phyloP scores from a whole-genome alignment of 768 basidiomycete species.

The Pisolithus marmoratus region DNA sequence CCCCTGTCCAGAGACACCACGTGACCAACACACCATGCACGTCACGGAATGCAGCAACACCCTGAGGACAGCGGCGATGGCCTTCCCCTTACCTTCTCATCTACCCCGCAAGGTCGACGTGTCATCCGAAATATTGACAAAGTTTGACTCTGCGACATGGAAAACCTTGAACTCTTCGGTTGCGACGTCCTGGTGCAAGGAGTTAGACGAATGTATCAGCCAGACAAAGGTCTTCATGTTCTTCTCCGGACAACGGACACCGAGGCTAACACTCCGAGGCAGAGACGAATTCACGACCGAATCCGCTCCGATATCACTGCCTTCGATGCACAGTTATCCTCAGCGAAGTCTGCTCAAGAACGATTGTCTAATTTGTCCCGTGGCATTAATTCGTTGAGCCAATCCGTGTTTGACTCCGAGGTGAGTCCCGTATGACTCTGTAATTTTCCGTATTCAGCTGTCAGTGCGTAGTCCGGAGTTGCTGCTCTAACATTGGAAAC shows the following conservation, averaged over 20 bases:
- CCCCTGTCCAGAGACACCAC: neutral
- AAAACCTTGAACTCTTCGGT: conserved; percentile 54
- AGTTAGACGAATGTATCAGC: conserved; percentile 67
- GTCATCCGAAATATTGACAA: conserved; percentile 65
- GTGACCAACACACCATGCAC: neutral
- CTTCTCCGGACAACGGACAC: neutral
- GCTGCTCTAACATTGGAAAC: conserved; percentile 51
- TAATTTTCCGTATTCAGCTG: conserved; percentile 6
- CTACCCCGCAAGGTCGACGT: conserved; percentile 68
- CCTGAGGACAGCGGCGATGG: conserved; percentile 42
- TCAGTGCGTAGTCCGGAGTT: conserved; percentile 53
- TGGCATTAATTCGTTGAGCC: conserved; percentile 48
- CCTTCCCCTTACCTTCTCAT: conserved; percentile 68
- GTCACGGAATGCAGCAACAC: neutral
- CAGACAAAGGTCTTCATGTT: conserved; percentile 54
- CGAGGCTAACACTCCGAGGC: conserved; percentile 16
- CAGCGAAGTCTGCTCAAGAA: conserved; percentile 60
- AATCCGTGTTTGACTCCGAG: conserved; percentile 51
- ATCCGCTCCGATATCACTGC: conserved; percentile 57
- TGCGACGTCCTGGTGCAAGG: conserved; percentile 63
- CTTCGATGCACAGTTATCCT: conserved; percentile 59
- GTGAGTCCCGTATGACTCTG: conserved; percentile 34
- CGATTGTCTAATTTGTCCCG: conserved; percentile 45
- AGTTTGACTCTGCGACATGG: conserved; percentile 57
- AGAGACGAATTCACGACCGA: conserved; percentile 69